Base-by-base conservation (phyloP, 2,329 filamentous ascomycete genomes). In the Exophiala bonariae region DNA sequence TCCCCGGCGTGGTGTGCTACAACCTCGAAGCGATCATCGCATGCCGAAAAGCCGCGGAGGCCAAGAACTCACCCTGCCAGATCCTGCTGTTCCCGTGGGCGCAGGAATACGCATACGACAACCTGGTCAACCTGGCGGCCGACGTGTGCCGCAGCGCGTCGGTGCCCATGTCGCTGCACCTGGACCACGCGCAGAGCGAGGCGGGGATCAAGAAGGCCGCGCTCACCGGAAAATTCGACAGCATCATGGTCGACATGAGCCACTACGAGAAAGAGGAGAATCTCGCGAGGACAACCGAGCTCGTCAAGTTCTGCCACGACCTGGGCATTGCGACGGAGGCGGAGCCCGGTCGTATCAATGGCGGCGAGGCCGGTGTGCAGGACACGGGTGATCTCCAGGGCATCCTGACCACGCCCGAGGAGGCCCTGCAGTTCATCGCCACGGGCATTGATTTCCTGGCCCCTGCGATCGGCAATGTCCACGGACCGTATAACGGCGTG, bases 161-260 rank as follows among this genome's bases (percentile, higher is more conserved):
- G 2, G 82, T 85, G 3, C 82, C 82, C 19, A 67, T 86, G 23
- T 76, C 77, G 18, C 70, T 86, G 35, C 82, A 86, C 65, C 77
- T 86, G 59, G 82, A 86, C 70, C 82, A 86, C 66, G 80, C 79
- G 22, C 82, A 85, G 65, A 79, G 76, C 7, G 78, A 80, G 14
- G 80, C 81, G 53, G 79, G 82, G 23, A 80, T 85, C 54, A 76
- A 77, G 13, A 71, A 69, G 3, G 82, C 82, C 0, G 82, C 81
- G 0, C 75, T 82, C 57, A 74, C 80, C n/a, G 72, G 77, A 40
- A 44, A 44, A 36, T 56, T 87, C 57, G 85, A 88, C 65, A 80
- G 77, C 53, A 87, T 89, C 62, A 88, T 89, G 85, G 80, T 88
- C 0, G 86, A 89, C 66, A 89, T 89, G 84, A 81, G 76, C 48